Conservation (phyloP, 352 stramenopile species). For the Pythium aristosporum region DNA sequence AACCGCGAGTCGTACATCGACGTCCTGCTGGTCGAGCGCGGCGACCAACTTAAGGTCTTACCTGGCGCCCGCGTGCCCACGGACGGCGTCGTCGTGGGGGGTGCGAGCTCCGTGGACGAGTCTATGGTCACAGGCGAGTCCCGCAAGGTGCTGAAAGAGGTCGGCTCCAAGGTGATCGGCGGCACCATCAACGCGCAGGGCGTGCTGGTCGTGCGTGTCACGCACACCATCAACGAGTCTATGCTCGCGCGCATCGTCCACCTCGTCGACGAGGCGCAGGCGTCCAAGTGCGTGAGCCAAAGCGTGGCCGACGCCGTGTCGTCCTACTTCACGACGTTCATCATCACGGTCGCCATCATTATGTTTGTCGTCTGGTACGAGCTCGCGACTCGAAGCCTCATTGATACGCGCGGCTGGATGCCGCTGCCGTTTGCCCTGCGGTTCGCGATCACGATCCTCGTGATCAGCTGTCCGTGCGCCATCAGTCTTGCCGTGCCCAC, state of each 20-base stretch:
- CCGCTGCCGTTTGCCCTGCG: conserved; percentile 70
- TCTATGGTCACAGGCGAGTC: conserved; percentile 79
- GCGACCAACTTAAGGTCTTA: conserved; percentile 67
- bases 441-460: conserved; percentile 79
- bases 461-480: conserved; percentile 77
- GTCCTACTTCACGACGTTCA: conserved; percentile 75
- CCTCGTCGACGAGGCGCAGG: conserved; percentile 73
- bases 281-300: conserved; percentile 58
- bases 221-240: conserved; percentile 70
- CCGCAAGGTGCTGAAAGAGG: conserved; percentile 62
- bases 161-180: conserved; percentile 59
- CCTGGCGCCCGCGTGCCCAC: conserved; percentile 69
- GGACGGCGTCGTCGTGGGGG: conserved; percentile 66
- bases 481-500: conserved; percentile 77
- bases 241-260: conserved; percentile 75
- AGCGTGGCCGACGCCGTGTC: conserved; percentile 64
- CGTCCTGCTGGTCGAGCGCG: conserved; percentile 68
- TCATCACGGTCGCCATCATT: conserved; percentile 51
- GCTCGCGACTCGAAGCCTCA: conserved; percentile 36
- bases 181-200: conserved; percentile 72
- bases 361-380: conserved; percentile 81
- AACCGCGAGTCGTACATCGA: conserved; percentile 72
- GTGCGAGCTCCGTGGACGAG: conserved; percentile 67
- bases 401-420: conserved; percentile 52
- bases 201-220: conserved; percentile 66